These are phyloP conservation scores for Ormosia emarginata DNA, from an alignment of 306 rosid genomes.

Conservation along the genomic window DNA sequence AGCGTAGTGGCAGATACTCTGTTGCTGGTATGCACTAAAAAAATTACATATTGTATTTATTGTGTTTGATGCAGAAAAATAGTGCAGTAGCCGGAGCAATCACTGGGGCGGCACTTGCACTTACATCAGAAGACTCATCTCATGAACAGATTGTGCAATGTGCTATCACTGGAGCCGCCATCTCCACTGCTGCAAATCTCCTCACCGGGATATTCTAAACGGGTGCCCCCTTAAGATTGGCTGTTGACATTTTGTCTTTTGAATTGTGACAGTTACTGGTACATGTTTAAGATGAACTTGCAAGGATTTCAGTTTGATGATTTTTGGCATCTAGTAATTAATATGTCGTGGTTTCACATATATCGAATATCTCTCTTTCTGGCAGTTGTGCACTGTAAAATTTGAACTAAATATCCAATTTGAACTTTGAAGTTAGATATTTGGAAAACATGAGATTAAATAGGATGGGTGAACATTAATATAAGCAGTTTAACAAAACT, in stretches of 20 bases:
- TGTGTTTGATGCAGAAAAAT: slow-evolving; percentile 66
- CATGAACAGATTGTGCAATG: slow-evolving; percentile 82
- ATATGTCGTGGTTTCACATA: background rate
- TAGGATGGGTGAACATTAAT: background rate
- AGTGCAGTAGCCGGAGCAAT: slow-evolving; percentile 87
- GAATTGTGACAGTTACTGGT: background rate
- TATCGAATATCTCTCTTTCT: background rate
- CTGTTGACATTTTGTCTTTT: background rate
- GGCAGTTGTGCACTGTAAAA: background rate
- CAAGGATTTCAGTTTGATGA: background rate
- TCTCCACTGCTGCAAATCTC: slow-evolving; percentile 84
- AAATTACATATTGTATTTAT: background rate
- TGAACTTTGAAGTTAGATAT: no score
- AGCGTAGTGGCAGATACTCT: background rate
- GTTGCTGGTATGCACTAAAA: background rate
- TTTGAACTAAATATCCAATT: background rate
- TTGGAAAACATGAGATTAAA: background rate
- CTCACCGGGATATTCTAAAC: slow-evolving; percentile 60
- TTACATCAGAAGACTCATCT: slow-evolving; percentile 51
- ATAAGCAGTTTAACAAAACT: background rate
- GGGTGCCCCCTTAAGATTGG: background rate
- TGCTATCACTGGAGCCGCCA: slow-evolving; percentile 87
- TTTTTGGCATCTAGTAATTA: background rate
- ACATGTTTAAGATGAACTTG: background rate
- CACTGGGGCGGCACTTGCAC: slow-evolving; percentile 78